phyloP scores from a whole-genome alignment of 2,329 filamentous ascomycete species.

The Xylariaceae sp. region DNA sequence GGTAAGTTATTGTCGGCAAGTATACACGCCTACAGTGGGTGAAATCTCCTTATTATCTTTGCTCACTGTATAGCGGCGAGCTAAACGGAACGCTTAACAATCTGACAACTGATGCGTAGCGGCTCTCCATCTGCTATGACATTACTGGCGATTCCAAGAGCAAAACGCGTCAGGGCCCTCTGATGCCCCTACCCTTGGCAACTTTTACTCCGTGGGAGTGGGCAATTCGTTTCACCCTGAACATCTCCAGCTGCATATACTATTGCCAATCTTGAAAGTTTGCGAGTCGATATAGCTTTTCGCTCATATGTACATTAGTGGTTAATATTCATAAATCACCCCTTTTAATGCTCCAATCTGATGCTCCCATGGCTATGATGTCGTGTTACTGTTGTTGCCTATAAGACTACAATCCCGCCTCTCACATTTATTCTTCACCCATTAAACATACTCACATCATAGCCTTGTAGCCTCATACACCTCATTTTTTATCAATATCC shows the following conservation, averaged over 20 bases:
- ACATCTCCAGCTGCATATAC: conserved; percentile 56
- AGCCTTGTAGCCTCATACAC: neutral
- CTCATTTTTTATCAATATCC: neutral
- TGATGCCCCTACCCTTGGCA: conserved; percentile 56
- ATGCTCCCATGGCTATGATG: neutral
- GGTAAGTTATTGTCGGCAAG: conserved; percentile 6
- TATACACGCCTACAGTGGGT: neutral
- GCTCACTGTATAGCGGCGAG: neutral
- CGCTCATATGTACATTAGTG: conserved; percentile 4
- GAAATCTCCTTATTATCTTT: conserved; percentile 18
- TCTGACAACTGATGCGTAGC: conserved; percentile 62
- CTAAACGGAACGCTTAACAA: conserved; percentile 50
- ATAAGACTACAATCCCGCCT: neutral
- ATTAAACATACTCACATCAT: neutral
- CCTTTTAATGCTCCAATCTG: neutral
- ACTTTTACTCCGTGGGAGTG: conserved; percentile 50
- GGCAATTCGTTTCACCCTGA: conserved; percentile 69
- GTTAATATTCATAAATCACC: neutral
- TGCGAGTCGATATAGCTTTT: neutral
- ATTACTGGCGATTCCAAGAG: conserved; percentile 64
- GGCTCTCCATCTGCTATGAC: conserved; percentile 60
- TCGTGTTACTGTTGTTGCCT: neutral
- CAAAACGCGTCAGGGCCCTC: conserved; percentile 61
- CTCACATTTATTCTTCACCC: neutral
- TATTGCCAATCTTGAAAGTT: too few relatives aligned